Evolutionary conservation across 345 rosid genomes (phyloP).

Genomic region (Eucalyptus erythrocorys): DNA sequence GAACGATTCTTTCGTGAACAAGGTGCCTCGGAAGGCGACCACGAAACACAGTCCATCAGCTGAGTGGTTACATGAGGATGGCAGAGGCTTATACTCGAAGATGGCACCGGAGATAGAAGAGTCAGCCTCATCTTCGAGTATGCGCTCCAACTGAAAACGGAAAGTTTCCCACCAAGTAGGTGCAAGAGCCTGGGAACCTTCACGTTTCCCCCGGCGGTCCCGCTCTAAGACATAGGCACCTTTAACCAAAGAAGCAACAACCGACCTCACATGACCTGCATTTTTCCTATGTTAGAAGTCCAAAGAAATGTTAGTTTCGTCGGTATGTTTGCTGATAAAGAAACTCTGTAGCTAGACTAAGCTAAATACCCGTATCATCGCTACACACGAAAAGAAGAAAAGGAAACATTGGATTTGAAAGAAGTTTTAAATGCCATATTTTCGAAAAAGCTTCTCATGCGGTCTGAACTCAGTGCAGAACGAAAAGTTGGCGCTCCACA

Average conservation of each 20-base stretch:
- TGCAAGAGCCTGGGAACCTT: slow-evolving; percentile 49
- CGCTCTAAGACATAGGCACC: slow-evolving; percentile 68
- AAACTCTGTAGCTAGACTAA: neutral
- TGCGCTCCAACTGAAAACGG: slow-evolving; percentile 34
- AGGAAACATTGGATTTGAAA: neutral
- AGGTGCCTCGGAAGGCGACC: slow-evolving; percentile 72
- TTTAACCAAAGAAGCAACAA: slow-evolving; percentile 70
- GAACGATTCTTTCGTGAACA: slow-evolving; percentile 49
- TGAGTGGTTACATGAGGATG: neutral
- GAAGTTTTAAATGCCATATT: neutral
- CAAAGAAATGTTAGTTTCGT: neutral
- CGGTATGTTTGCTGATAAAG: neutral
- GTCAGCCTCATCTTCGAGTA: slow-evolving; percentile 59
- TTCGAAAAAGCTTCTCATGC: neutral
- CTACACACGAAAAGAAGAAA: neutral
- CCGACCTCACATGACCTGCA: slow-evolving; percentile 49
- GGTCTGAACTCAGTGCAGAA: neutral
- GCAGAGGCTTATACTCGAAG: slow-evolving; percentile 38
- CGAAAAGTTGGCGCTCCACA: neutral
- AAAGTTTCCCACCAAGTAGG: slow-evolving; percentile 84
- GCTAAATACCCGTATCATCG: neutral
- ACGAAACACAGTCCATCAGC: slow-evolving; percentile 39
- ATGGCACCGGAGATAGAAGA: slow-evolving; percentile 73
- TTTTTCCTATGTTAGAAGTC: slow-evolving; percentile 37
- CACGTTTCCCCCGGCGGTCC: slow-evolving; percentile 71